Conservation (phyloP, 345 rosid species). For the Tarenaya hassleriana region DNA sequence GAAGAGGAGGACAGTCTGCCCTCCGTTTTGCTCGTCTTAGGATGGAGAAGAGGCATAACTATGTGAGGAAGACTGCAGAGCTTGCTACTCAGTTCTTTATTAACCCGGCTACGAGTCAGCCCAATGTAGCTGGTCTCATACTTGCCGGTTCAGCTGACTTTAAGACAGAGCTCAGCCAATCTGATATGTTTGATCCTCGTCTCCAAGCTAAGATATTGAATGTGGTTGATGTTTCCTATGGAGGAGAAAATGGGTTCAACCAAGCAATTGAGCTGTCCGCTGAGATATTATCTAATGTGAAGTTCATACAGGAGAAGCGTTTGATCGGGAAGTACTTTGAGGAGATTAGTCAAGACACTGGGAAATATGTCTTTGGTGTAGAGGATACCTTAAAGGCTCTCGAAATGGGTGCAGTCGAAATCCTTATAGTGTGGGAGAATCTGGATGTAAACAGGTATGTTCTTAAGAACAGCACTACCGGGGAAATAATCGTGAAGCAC, state of each 20-base stretch:
- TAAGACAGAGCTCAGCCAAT: constrained; percentile 89
- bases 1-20: constrained; percentile 94
- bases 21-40: constrained; percentile 86
- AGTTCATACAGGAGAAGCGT: constrained; percentile 86
- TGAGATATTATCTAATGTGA: constrained; percentile 75
- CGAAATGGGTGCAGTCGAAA: constrained; percentile 91
- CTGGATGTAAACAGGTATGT: constrained; percentile 59
- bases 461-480: constrained; percentile 51
- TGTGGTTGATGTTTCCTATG: constrained; percentile 90
- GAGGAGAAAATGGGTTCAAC: constrained; percentile 87
- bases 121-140: constrained; percentile 78
- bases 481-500: constrained; percentile 63
- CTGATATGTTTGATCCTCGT: constrained; percentile 95
- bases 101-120: constrained; percentile 88
- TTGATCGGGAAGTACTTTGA: constrained; percentile 87
- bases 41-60: constrained; percentile 90
- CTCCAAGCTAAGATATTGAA: constrained; percentile 85
- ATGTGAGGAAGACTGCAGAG: constrained; percentile 90
- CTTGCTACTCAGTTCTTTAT: constrained; percentile 86
- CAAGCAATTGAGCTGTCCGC: constrained; percentile 86
- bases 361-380: constrained; percentile 77
- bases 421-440: constrained; percentile 87
- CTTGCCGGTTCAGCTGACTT: constrained; percentile 98
- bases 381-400: constrained; percentile 77
- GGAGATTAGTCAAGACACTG: constrained; percentile 91